phyloP scores from a whole-genome alignment of 805 yeast genomes.

The Isabelozyma pseudorhagii region DNA sequence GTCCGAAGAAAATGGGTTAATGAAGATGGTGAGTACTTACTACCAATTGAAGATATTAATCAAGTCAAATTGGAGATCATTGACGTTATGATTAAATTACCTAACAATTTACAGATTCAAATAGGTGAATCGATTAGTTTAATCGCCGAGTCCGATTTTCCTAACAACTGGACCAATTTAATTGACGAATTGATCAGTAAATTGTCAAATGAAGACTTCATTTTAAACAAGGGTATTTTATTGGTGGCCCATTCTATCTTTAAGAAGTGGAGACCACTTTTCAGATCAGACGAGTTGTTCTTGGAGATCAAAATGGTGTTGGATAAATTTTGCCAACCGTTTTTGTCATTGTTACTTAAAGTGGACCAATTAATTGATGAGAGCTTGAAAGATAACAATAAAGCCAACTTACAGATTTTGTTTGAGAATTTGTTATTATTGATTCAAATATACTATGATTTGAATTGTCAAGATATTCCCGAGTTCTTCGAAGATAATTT shows the following conservation, averaged over 20 bases:
- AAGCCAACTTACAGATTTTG: slow-evolving; percentile 50
- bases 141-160: slow-evolving; percentile 96
- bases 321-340: slow-evolving; percentile 79
- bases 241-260: slow-evolving; percentile 94
- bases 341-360: slow-evolving; percentile 60
- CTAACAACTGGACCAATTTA: slow-evolving; percentile 80
- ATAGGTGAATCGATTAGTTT: slow-evolving; percentile 90
- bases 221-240: slow-evolving; percentile 78
- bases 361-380: slow-evolving; percentile 64
- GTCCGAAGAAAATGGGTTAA: slow-evolving; percentile 85
- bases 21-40: slow-evolving; percentile 76
- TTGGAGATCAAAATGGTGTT: slow-evolving; percentile 84
- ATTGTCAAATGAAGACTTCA: slow-evolving; percentile 63
- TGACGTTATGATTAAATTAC: slow-evolving; percentile 80
- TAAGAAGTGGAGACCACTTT: slow-evolving; percentile 94
- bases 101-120: slow-evolving; percentile 81
- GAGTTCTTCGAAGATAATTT: slow-evolving; percentile 95
- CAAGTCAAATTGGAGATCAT: slow-evolving; percentile 75
- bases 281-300: slow-evolving; percentile 86
- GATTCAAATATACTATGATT: slow-evolving; percentile 82
- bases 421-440: slow-evolving; percentile 71
- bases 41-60: slow-evolving; percentile 58
- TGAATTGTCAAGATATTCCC: slow-evolving; percentile 97
- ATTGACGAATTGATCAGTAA: slow-evolving; percentile 69
- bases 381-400: slow-evolving; percentile 37